Conservation (phyloP, 208 protist genomes). For the Crithidia fasciculata region DNA sequence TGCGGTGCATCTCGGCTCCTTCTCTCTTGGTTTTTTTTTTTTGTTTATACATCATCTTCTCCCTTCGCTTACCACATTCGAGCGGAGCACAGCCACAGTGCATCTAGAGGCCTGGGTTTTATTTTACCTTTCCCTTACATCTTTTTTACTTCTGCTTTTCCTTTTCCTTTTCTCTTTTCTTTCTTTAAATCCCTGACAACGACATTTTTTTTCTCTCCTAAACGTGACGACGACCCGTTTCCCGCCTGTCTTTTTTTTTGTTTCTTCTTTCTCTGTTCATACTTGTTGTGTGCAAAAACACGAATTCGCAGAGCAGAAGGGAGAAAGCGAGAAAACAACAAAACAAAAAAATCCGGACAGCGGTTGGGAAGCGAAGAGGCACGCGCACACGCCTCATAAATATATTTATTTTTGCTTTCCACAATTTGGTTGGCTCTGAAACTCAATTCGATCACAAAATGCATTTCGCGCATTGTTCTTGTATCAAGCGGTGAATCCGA, state of each 20-base stretch:
- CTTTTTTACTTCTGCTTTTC: neutral
- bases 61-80: neutral
- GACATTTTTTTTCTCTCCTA: neutral
- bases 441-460: neutral
- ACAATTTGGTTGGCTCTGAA: no score
- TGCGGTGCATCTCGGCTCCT: neutral
- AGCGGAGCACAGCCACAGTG: neutral
- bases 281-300: neutral
- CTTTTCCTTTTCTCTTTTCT: constrained; percentile 3
- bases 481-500: neutral
- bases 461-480: neutral
- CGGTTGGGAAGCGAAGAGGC: no score
- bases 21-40: neutral
- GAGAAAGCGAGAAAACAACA: neutral
- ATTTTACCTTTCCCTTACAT: neutral
- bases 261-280: constrained; percentile 8
- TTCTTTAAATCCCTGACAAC: neutral
- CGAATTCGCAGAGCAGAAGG: no score
- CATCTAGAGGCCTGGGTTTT: neutral
- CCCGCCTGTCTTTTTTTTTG: neutral
- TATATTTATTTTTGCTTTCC: neutral
- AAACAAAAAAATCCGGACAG: neutral
- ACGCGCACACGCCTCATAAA: neutral
- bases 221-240: neutral
- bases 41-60: neutral